A percentile compares a stretch with the other conserved stretches of the same genome.
These are phyloP conservation scores for Rhodotorula glutinis DNA, from an alignment of 1,284 basidiomycete genomes.

Conservation along the genomic window DNA sequence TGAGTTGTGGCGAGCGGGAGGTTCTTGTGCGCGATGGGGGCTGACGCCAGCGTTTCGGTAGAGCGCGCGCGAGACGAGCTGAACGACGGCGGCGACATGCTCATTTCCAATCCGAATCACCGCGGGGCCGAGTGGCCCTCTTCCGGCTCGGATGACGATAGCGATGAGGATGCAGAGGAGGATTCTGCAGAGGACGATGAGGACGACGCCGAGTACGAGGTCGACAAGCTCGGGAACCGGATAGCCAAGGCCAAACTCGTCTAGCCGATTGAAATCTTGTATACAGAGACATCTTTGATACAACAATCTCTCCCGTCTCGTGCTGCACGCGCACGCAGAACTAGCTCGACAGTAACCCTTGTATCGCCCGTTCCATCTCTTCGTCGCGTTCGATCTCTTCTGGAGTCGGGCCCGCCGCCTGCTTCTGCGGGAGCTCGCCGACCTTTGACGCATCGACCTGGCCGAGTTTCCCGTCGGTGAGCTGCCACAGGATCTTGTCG, in stretches of 20 bases:
- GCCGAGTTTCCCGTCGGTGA: constrained; percentile 94
- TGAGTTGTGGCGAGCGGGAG: constrained; percentile 38
- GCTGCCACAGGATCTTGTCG: constrained; percentile 90
- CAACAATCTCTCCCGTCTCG: no score
- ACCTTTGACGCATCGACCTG: constrained; percentile 64
- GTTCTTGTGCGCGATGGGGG: no score
- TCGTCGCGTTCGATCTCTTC: constrained; percentile 41
- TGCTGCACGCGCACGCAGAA: background rate
- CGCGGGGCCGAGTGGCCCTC: constrained; percentile 25
- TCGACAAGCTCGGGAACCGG: constrained; percentile 28
- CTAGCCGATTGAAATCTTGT: constrained; percentile 1
- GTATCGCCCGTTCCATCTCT: constrained; percentile 40
- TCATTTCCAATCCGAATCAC: constrained; percentile 62
- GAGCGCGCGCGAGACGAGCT: constrained; percentile 34
- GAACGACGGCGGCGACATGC: constrained; percentile 55
- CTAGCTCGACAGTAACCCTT: constrained; percentile 24
- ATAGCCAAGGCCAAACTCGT: constrained; percentile 21
- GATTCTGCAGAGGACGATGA: constrained; percentile 45
- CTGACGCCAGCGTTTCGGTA: background rate
- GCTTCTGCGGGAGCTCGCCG: constrained; percentile 61
- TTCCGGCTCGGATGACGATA: constrained; percentile 36
- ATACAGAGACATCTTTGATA: background rate
- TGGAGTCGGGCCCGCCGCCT: constrained; percentile 26
- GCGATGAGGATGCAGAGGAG: constrained; percentile 44
- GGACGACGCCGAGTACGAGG: constrained; percentile 55